Evolutionary conservation across 2,329 filamentous ascomycete species (phyloP).

Genomic region (Arthrobotrys conoides): DNA sequence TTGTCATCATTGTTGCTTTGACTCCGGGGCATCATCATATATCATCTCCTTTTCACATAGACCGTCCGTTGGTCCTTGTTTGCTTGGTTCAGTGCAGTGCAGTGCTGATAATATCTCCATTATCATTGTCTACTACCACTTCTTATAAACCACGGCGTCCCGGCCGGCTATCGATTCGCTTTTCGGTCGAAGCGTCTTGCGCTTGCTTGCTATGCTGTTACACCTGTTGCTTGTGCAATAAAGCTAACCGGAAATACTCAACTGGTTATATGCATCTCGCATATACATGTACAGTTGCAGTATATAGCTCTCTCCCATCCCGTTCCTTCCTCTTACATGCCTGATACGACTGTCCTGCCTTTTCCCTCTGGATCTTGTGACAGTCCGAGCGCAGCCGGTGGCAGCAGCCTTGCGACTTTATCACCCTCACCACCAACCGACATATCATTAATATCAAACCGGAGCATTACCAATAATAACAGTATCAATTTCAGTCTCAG

Average conservation of each 20-base stretch:
- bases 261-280: conserved; percentile 54
- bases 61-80: conserved; percentile 8
- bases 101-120: not conserved
- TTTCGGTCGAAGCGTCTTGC: conserved; percentile 21
- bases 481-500: conserved; percentile 27
- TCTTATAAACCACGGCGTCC: conserved; percentile 25
- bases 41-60: not conserved
- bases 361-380: conserved; percentile 61
- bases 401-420: conserved; percentile 50
- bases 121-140: not conserved
- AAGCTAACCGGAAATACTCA: conserved; percentile 52
- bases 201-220: conserved; percentile 16
- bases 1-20: conserved; percentile 22
- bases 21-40: not conserved
- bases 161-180: conserved; percentile 43
- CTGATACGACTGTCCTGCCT: conserved; percentile 61
- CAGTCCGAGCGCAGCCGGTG: conserved; percentile 57
- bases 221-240: conserved; percentile 24
- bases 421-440: conserved; percentile 18
- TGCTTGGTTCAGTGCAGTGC: not conserved
- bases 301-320: conserved; percentile 49
- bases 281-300: conserved; percentile 57
- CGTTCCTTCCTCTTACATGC: conserved; percentile 56
- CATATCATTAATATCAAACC: conserved; percentile 30
- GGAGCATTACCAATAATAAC: conserved; percentile 21